phyloP scores from a whole-genome alignment of 176 grass and related monocot genomes.

The Pharus latifolius region DNA sequence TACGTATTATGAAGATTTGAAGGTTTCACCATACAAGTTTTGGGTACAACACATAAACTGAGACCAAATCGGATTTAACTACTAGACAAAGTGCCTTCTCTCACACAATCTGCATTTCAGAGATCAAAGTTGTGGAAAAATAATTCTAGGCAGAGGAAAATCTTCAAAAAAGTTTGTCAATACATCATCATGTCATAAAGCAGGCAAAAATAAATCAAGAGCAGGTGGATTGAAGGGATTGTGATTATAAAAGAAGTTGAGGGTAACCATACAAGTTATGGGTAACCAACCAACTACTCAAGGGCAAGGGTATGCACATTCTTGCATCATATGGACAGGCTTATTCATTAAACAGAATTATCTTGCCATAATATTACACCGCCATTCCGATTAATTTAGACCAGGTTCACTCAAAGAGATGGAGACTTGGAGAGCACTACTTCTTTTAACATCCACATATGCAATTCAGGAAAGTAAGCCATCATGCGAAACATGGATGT shows the following conservation, averaged over 20 bases:
- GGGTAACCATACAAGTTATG: not conserved
- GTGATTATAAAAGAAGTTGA: not conserved
- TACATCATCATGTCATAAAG: constrained; percentile 1
- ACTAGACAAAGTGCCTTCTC: not conserved
- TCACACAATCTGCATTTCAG: not conserved
- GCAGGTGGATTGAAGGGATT: not conserved
- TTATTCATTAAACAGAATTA: constrained; percentile 11
- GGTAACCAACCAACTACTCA: no score
- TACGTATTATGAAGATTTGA: not conserved
- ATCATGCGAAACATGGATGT: not conserved
- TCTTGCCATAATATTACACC: not conserved
- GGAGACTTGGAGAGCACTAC: not conserved
- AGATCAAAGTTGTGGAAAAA: not conserved
- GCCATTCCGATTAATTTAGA: not conserved
- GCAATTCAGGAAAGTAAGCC: not conserved
- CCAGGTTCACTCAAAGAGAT: not conserved
- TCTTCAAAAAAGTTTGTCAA: constrained; percentile 3
- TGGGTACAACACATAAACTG: not conserved
- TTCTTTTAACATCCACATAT: not conserved
- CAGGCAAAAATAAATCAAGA: not conserved
- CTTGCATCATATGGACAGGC: not conserved
- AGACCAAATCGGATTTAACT: not conserved
- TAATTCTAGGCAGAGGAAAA: not conserved
- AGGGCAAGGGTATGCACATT: no score
- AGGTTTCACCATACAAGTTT: not conserved